Evolutionary conservation across 306 rosid species (phyloP), one percentile per base, ranked within the genome.

Genomic region (Crotalaria pallida): DNA sequence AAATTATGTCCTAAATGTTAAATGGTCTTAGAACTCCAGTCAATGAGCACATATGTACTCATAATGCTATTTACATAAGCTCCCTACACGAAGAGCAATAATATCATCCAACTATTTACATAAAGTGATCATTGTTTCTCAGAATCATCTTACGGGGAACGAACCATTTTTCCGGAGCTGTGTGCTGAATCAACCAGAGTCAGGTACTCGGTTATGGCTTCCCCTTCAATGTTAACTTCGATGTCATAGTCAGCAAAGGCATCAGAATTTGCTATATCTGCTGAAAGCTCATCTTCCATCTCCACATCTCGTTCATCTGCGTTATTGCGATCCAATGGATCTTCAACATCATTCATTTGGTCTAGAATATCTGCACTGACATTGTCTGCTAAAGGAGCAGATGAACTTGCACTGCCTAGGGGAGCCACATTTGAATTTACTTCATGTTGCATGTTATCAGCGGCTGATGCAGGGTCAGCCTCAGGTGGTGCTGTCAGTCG

Each of bases 131-230:
- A 11, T 7, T 34, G 16, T 63, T 73, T 49, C 56, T 47, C 58
- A 61, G 33, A 67, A 7, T 24, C 44, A 67, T 74, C 73, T 71
- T 50, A 78, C 16, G 57, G 71, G 49, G 76, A 74, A 58, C 10
- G 23, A 18, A 33, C 63, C 33, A 19, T 55, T 40, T 63, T 33
- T 63, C 55, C 75, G 57, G 27, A 26, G 48, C 47, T 73, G 26
- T 67, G 75, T 16, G 83, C 78, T 0, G 90, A 81, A 23, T 82
- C 86, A 63, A 93, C 36, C 68, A 90, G 43, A 60, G 83, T 79
- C 76, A 93, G 55, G 79, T 90, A 93, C 88, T 93, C 94, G 4
- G 62, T 68, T 79, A 93, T 83, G 80, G 98, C 96, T 29, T 79
- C 83, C 41, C 86, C 83, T 71, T 82, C 86, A 15, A 71, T 50